A percentile compares a stretch with the other conserved stretches of the same genome.
Evolutionary conservation across 148 eudicot genomes (phyloP).

Genomic region (Beta vulgaris): DNA sequence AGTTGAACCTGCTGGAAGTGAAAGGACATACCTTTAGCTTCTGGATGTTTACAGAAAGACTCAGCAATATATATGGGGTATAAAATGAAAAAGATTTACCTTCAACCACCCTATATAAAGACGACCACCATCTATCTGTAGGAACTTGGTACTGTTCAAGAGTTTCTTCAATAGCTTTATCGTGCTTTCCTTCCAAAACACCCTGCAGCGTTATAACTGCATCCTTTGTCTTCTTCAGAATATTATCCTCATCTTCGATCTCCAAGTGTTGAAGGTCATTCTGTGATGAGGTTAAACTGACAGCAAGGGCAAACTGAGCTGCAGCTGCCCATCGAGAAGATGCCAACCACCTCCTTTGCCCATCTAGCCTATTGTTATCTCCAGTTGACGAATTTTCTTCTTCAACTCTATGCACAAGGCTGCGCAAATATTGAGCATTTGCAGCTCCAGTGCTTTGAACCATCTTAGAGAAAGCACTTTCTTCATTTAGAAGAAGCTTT

Average conservation of each 20-base stretch:
- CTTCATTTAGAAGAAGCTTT: slow-evolving; percentile 55
- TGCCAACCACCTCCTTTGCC: slow-evolving; percentile 65
- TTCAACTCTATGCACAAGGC: slow-evolving; percentile 54
- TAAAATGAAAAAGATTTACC: slow-evolving; percentile 37
- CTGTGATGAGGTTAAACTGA: slow-evolving; percentile 57
- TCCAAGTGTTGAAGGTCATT: slow-evolving; percentile 63
- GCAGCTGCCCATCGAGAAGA: slow-evolving; percentile 85
- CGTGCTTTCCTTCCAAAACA: slow-evolving; percentile 77
- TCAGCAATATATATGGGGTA: too few species aligned
- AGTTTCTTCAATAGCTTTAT: slow-evolving; percentile 59
- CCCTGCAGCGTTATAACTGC: slow-evolving; percentile 74
- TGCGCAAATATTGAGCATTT: slow-evolving; percentile 83
- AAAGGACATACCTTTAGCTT: too few species aligned
- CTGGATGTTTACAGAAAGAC: too few species aligned
- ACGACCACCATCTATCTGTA: slow-evolving; percentile 86
- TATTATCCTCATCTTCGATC: slow-evolving; percentile 47
- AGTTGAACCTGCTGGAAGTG: too few species aligned
- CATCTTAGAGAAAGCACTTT: slow-evolving; percentile 88
- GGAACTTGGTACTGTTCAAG: slow-evolving; percentile 61
- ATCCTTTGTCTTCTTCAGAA: slow-evolving; percentile 66
- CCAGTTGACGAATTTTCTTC: slow-evolving; percentile 33
- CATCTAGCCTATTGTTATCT: slow-evolving; percentile 51
- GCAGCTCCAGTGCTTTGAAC: slow-evolving; percentile 92
- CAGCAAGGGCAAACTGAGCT: slow-evolving; percentile 68
- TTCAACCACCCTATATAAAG: slow-evolving; percentile 78